Evolutionary conservation across 495 filamentous ascomycete genomes (phyloP).

Genomic region (Neurospora sublineolata): DNA sequence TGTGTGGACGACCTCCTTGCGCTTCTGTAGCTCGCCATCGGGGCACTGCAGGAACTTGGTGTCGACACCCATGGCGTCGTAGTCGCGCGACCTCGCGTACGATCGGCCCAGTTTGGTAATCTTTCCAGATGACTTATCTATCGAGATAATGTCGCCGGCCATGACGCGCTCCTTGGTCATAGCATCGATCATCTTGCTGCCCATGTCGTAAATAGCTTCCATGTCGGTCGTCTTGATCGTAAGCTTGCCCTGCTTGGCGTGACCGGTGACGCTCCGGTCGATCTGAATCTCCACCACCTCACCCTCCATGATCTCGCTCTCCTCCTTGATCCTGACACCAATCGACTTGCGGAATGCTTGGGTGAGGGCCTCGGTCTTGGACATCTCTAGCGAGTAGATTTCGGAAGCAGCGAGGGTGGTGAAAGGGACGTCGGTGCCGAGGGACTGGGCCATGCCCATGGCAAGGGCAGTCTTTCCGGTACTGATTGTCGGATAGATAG

Average conservation of each 20-base stretch:
- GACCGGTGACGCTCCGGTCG: slow-evolving; percentile 89
- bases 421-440: slow-evolving; percentile 89
- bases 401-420: slow-evolving; percentile 91
- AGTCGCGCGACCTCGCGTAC: slow-evolving; percentile 87
- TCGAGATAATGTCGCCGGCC: slow-evolving; percentile 94
- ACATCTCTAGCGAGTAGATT: slow-evolving; percentile 98
- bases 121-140: slow-evolving; percentile 95
- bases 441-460: slow-evolving; percentile 95
- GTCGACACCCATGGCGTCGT: slow-evolving; percentile 97
- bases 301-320: slow-evolving; percentile 97
- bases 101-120: slow-evolving; percentile 93
- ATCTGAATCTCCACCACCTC: slow-evolving; percentile 99
- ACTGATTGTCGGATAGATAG: slow-evolving; percentile 24
- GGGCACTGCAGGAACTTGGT: slow-evolving; percentile 97
- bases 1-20: slow-evolving; percentile 93
- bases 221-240: slow-evolving; percentile 99
- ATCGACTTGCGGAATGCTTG: slow-evolving; percentile 97
- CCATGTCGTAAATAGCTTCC: slow-evolving; percentile 99
- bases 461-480: slow-evolving; percentile 98
- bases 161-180: slow-evolving; percentile 99
- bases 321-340: slow-evolving; percentile 91
- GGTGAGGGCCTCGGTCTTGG: slow-evolving; percentile 93
- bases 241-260: slow-evolving; percentile 95
- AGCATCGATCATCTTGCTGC: slow-evolving; percentile 96
- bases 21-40: slow-evolving; percentile 96